Conservation (phyloP, 2,329 filamentous ascomycete species). For the Penicillium rolfsii region DNA sequence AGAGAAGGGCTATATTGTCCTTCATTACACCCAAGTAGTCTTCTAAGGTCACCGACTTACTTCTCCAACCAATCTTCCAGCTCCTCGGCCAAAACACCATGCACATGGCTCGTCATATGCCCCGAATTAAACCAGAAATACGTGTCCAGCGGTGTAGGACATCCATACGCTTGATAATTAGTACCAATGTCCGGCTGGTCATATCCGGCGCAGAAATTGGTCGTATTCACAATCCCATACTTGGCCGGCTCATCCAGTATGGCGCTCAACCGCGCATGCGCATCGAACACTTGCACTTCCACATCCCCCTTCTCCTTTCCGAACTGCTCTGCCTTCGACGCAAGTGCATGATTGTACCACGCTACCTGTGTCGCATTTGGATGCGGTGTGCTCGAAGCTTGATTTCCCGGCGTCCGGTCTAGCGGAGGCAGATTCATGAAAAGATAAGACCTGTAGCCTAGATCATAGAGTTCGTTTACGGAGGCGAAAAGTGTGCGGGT, state of each 20-base stretch:
- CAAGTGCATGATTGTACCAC: constrained; percentile 50
- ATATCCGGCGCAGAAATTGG: constrained; percentile 50
- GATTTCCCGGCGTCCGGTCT: constrained; percentile 50
- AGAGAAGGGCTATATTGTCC: background rate
- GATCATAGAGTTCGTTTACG: constrained; percentile 46
- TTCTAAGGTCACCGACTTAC: constrained; percentile 3
- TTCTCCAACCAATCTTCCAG: constrained; percentile 22
- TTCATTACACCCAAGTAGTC: background rate
- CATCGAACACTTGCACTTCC: constrained; percentile 51
- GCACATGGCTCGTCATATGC: constrained; percentile 50
- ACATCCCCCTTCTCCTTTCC: constrained; percentile 35
- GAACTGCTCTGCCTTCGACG: constrained; percentile 42
- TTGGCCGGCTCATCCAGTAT: constrained; percentile 48
- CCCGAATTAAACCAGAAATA: constrained; percentile 57
- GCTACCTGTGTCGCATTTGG: constrained; percentile 54
- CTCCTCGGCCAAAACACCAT: constrained; percentile 43
- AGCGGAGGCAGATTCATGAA: constrained; percentile 58
- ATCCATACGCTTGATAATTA: constrained; percentile 52
- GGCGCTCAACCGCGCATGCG: constrained; percentile 46
- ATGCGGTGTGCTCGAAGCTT: constrained; percentile 36
- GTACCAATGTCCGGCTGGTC: constrained; percentile 51
- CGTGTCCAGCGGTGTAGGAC: constrained; percentile 44
- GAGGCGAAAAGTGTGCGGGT: constrained; percentile 48
- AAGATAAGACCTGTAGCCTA: constrained; percentile 53
- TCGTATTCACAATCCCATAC: constrained; percentile 53